Evolutionary conservation across 306 rosid species (phyloP), one percentile per base, ranked within the genome.

Genomic region (Castanea crenata): DNA sequence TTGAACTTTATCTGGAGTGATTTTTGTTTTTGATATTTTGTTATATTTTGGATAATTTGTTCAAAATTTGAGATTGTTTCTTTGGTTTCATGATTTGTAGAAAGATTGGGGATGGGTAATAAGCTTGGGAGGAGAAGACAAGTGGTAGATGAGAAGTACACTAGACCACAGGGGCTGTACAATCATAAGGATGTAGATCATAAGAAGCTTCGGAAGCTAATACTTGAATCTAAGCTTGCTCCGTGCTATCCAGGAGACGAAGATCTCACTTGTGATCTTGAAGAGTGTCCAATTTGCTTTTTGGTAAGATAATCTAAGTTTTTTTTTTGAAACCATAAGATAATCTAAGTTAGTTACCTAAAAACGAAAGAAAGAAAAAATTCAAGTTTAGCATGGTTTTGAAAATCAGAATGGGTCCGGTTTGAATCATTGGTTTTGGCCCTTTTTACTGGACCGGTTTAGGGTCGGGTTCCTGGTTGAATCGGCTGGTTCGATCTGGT

Each of bases 271-370:
- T 55, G 71, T 1, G 93, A 96, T 82, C 94, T 86, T 20, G 99
- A 93, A 88, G 99, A 96, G 85, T 96, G 99, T 85, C 99, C 99
- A 19, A 96, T 96, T 80, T 96, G 99, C 89, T 96, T 91, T 88
- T 90, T 93, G 97, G 99, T 96, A 25, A 76, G 92, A 71, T 82
- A 35, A 34, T 9, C 19, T 0, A 8, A 19, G 27, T 11, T 0
- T 6, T 38, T 38, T 7, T 8, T 7, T 7, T 1, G 46, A 41
- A 41, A 8, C 12, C 46, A 41, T 8, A 41, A 41, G 46, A 41
- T 41, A 8, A 41, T 41, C 46, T 8, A 41, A 41, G 46, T 38
- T 38, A 1, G 8, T 10, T 38, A 7, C 46, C 46, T 38, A 38
- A 38, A 38, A 41, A 8, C 46, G 46, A 41, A 41, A 41, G 12